Evolutionary conservation across 306 rosid species (phyloP).

Genomic region (peach (Prunus persica)): DNA sequence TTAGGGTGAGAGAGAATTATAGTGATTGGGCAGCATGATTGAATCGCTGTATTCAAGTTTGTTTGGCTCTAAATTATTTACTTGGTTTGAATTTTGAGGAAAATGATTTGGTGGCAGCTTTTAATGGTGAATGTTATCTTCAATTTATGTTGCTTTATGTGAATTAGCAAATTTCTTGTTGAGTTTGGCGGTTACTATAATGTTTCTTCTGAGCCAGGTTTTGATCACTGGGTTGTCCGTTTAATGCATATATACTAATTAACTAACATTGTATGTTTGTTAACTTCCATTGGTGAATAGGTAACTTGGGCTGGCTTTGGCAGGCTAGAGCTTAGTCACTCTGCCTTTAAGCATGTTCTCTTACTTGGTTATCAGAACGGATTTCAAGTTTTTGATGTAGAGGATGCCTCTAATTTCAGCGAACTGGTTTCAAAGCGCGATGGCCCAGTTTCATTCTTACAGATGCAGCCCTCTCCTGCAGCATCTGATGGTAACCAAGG

Average conservation of each 20-base stretch:
- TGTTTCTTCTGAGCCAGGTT: not conserved
- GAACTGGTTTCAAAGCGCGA: slow-evolving; percentile 85
- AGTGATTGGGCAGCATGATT: not conserved
- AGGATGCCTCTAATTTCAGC: slow-evolving; percentile 68
- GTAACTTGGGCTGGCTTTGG: slow-evolving; percentile 95
- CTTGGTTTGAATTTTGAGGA: not conserved
- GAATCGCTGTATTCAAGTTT: not conserved
- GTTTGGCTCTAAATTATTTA: not conserved
- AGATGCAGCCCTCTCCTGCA: slow-evolving; percentile 77
- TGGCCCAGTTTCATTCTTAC: slow-evolving; percentile 75
- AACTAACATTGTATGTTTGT: not conserved
- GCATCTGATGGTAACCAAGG: slow-evolving; percentile 53
- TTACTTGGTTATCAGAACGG: slow-evolving; percentile 87
- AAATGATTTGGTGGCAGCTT: not conserved
- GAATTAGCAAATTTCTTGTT: not conserved
- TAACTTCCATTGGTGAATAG: slow-evolving; percentile 38
- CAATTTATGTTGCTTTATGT: not conserved
- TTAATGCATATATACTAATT: not conserved
- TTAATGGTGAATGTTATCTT: not conserved
- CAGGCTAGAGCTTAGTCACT: slow-evolving; percentile 60
- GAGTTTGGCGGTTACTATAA: not conserved
- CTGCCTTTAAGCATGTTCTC: slow-evolving; percentile 47
- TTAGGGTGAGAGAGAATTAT: not conserved
- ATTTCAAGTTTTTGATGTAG: slow-evolving; percentile 85
- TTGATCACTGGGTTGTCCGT: not conserved